These are phyloP conservation scores for Aspergillus biplanus DNA, from an alignment of 495 filamentous ascomycete species.

Conservation along the genomic window DNA sequence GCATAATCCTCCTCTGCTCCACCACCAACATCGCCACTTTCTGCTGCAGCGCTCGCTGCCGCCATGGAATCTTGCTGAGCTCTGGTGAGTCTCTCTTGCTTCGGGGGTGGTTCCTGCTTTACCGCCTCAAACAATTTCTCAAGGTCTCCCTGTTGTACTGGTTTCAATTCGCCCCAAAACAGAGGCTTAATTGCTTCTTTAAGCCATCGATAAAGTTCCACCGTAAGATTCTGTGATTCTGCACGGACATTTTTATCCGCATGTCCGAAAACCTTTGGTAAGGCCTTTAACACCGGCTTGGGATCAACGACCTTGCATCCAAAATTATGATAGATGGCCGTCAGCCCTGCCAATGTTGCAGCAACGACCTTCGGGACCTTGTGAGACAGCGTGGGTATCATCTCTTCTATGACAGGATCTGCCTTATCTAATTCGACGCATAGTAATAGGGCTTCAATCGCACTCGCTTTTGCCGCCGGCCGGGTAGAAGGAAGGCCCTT, in stretches of 20 bases:
- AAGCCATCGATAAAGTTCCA: slow-evolving; percentile 96
- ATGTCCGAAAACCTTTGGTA: slow-evolving; percentile 92
- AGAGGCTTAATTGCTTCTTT: slow-evolving; percentile 97
- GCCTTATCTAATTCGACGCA: slow-evolving; percentile 90
- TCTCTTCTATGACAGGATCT: slow-evolving; percentile 85
- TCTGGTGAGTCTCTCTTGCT: slow-evolving; percentile 86
- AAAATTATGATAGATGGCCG: slow-evolving; percentile 85
- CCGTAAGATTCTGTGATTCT: slow-evolving; percentile 87
- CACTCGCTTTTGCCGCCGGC: slow-evolving; percentile 83
- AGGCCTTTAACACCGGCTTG: slow-evolving; percentile 86
- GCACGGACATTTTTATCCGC: slow-evolving; percentile 98
- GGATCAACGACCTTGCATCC: slow-evolving; percentile 97
- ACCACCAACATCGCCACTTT: slow-evolving; percentile 51
- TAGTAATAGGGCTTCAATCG: slow-evolving; percentile 83
- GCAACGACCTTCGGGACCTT: slow-evolving; percentile 96
- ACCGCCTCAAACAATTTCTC: slow-evolving; percentile 93
- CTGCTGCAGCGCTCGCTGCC: slow-evolving; percentile 61
- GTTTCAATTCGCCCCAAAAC: slow-evolving; percentile 96
- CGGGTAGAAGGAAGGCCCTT: slow-evolving; percentile 88
- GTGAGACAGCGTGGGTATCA: slow-evolving; percentile 81
- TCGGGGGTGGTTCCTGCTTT: slow-evolving; percentile 83
- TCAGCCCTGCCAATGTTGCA: slow-evolving; percentile 77
- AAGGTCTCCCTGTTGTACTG: slow-evolving; percentile 91
- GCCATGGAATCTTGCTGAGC: slow-evolving; percentile 86
- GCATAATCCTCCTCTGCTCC: slow-evolving; percentile 61